A percentile compares a stretch with the other conserved stretches of the same genome.
These are phyloP conservation scores for Phytopythium cucurbitacearum DNA, from an alignment of 352 stramenopile genomes.

Conservation along the genomic window DNA sequence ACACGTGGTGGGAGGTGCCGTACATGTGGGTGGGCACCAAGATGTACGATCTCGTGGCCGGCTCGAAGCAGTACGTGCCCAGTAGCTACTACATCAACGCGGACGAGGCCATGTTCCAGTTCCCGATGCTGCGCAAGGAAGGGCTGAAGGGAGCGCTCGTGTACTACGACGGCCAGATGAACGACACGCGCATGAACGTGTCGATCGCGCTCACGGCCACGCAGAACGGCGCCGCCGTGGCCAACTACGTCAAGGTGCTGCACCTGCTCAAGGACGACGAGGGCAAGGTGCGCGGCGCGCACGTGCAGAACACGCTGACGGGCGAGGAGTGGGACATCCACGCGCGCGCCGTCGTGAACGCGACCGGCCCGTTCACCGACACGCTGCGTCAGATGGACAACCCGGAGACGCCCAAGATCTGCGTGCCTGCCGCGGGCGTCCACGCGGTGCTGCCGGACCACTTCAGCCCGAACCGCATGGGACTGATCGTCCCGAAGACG, in stretches of 20 bases:
- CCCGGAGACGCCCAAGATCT: conserved; percentile 85
- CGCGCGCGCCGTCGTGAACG: conserved; percentile 91
- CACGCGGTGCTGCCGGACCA: conserved; percentile 95
- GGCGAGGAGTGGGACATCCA: conserved; percentile 89
- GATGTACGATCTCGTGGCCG: conserved; percentile 91
- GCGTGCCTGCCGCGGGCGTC: conserved; percentile 91
- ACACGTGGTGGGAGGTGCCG: conserved; percentile 93
- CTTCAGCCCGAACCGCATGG: conserved; percentile 93
- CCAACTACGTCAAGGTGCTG: conserved; percentile 91
- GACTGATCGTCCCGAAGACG: conserved; percentile 95
- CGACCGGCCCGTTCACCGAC: conserved; percentile 93
- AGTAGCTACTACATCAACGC: conserved; percentile 88
- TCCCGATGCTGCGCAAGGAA: conserved; percentile 91
- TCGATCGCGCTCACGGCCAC: conserved; percentile 93
- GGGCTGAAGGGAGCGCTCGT: conserved; percentile 91
- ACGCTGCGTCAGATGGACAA: conserved; percentile 91
- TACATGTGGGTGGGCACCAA: conserved; percentile 94
- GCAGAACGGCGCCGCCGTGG: conserved; percentile 88
- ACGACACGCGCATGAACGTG: conserved; percentile 95
- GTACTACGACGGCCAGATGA: conserved; percentile 91
- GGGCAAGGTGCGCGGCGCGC: conserved; percentile 82
- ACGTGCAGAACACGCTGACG: conserved; percentile 87
- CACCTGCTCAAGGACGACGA: conserved; percentile 83
- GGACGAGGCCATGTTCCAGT: conserved; percentile 92
- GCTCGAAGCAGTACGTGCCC: conserved; percentile 85